A percentile compares a stretch with the other conserved stretches of the same genome.
Conservation (phyloP, 306 rosid genomes). For the Cicer judaicum region DNA sequence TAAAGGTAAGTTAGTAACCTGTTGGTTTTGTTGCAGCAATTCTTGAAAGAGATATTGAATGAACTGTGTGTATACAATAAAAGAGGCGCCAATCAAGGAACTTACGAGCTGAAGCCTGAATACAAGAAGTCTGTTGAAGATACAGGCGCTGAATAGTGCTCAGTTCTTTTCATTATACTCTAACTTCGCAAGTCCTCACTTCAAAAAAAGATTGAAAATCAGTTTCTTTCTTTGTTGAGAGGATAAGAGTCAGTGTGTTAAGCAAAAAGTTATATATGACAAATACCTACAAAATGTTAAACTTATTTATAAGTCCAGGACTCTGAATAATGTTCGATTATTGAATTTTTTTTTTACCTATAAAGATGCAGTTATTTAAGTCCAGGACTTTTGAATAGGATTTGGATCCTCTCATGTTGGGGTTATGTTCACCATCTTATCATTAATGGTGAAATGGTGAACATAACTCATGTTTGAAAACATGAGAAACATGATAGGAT, state of each 20-base stretch:
- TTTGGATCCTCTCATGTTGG: too few species aligned
- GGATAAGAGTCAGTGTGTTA: not conserved
- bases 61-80: slow-evolving; percentile 96
- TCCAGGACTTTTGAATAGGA: not conserved
- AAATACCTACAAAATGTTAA: slow-evolving; percentile 27
- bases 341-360: not conserved
- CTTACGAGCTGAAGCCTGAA: slow-evolving; percentile 98
- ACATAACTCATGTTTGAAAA: too few species aligned
- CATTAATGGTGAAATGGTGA: too few species aligned
- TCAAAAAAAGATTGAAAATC: not conserved
- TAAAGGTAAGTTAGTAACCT: slow-evolving; percentile 7
- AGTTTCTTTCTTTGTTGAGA: slow-evolving; percentile 32
- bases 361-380: slow-evolving; percentile 18
- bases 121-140: slow-evolving; percentile 95
- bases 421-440: too few species aligned
- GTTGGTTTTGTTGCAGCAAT: slow-evolving; percentile 73
- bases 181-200: not conserved
- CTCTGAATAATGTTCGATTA: not conserved
- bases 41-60: slow-evolving; percentile 94
- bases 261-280: not conserved
- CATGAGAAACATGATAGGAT: too few species aligned
- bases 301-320: not conserved
- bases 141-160: slow-evolving; percentile 59
- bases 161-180: not conserved
- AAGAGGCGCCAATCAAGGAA: slow-evolving; percentile 98